Conservation (phyloP, 2,329 filamentous ascomycete genomes). For the Pseudopithomyces chartarum region DNA sequence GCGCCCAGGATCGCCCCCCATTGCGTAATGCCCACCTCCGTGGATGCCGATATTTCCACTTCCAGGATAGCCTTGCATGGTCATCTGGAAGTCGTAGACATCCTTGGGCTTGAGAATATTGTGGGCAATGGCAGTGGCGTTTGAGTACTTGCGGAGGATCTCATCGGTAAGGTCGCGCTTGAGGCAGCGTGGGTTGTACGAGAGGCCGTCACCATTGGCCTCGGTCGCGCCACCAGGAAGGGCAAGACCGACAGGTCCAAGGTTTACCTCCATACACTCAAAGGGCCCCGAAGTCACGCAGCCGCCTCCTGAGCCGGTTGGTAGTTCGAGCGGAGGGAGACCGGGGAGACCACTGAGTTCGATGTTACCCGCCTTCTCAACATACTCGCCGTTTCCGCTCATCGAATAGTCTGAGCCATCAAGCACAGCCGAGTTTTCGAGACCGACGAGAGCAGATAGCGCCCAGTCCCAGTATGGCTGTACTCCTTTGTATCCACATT, state of each 20-base stretch:
- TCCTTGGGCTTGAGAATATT: conserved; percentile 28
- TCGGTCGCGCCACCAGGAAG: conserved; percentile 11
- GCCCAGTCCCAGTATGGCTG: conserved; percentile 37
- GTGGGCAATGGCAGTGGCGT: conserved; percentile 26
- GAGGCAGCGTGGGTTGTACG: conserved; percentile 27
- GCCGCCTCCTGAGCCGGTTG: conserved; percentile 39
- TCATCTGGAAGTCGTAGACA: conserved; percentile 35
- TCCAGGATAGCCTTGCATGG: conserved; percentile 35
- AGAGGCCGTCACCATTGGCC: conserved; percentile 10
- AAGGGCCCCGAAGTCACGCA: conserved; percentile 26
- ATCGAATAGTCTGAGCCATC: conserved; percentile 56
- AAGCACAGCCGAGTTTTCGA: conserved; percentile 50
- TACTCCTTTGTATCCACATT: conserved; percentile 44
- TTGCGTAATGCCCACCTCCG: conserved; percentile 26
- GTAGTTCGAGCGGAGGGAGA: conserved; percentile 34
- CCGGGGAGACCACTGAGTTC: conserved; percentile 15
- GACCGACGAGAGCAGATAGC: conserved; percentile 13
- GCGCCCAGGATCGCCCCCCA: conserved; percentile 25
- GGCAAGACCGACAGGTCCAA: conserved; percentile 15
- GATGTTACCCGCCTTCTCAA: conserved; percentile 43
- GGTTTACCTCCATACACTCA: conserved; percentile 20
- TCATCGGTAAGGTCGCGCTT: conserved; percentile 30
- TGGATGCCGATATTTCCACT: conserved; percentile 35
- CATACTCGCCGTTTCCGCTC: conserved; percentile 51
- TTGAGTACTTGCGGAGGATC: conserved; percentile 27